These are phyloP conservation scores for Termitomyces sp. DNA, from an alignment of 1,284 basidiomycete species.

Conservation along the genomic window DNA sequence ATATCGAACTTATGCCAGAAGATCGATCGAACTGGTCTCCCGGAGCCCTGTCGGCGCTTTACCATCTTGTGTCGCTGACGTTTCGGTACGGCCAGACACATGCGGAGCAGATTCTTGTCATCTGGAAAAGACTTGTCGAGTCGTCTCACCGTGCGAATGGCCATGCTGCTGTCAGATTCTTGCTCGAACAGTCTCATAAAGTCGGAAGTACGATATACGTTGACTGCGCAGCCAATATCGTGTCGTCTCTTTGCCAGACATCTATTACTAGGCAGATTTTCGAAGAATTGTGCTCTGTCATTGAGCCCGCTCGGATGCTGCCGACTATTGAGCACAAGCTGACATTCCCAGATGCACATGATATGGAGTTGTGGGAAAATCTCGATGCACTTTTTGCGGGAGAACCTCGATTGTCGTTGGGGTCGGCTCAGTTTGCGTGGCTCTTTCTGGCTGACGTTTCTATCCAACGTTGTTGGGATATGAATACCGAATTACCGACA, in stretches of 20 bases:
- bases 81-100: conserved; percentile 73
- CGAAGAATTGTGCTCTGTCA: conserved; percentile 79
- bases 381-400: conserved; percentile 71
- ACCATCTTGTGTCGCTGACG: conserved; percentile 83
- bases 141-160: conserved; percentile 70
- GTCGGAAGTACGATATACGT: conserved; percentile 79
- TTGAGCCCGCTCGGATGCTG: conserved; percentile 82
- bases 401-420: conserved; percentile 63
- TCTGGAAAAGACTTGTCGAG: conserved; percentile 77
- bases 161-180: conserved; percentile 76
- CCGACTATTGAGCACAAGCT: conserved; percentile 71
- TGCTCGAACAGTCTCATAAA: conserved; percentile 85
- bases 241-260: conserved; percentile 82
- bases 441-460: conserved; percentile 83
- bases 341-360: conserved; percentile 61
- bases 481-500: conserved; percentile 64
- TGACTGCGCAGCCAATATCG: conserved; percentile 74
- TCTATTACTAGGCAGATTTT: conserved; percentile 72
- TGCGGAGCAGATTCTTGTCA: conserved; percentile 77
- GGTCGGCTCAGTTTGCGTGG: conserved; percentile 83
- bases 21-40: conserved; percentile 54
- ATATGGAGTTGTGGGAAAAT: conserved; percentile 70
- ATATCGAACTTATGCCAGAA: conserved; percentile 64
- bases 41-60: conserved; percentile 67
- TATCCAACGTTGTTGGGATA: conserved; percentile 75